These are phyloP conservation scores for Alternaria sp. DNA, from an alignment of 2,329 filamentous ascomycete genomes.

Conservation along the genomic window DNA sequence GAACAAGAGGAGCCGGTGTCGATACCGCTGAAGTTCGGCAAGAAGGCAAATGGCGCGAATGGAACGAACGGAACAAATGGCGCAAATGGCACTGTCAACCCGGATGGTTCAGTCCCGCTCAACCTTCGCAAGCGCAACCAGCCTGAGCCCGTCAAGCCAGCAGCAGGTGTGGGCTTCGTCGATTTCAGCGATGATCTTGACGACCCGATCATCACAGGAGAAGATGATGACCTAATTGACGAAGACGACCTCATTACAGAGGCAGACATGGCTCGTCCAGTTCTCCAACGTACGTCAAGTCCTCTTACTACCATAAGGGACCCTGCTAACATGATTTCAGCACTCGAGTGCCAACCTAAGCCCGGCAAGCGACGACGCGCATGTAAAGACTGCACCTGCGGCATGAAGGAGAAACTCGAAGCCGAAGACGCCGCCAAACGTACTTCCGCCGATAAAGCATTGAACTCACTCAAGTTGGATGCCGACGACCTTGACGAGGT, in stretches of 20 bases:
- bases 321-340: conserved; percentile 52
- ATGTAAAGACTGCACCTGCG: conserved; percentile 98
- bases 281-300: conserved; percentile 75
- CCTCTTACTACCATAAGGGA: background rate
- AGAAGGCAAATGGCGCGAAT: conserved; percentile 56
- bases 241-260: conserved; percentile 87
- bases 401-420: conserved; percentile 82
- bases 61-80: conserved; percentile 30
- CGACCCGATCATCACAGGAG: conserved; percentile 58
- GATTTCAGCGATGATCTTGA: conserved; percentile 71
- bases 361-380: conserved; percentile 86
- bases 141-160: conserved; percentile 45
- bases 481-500: conserved; percentile 84
- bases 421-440: conserved; percentile 80
- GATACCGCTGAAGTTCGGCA: conserved; percentile 69
- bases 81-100: conserved; percentile 31
- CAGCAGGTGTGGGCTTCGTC: conserved; percentile 54
- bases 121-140: conserved; percentile 52
- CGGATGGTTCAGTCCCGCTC: conserved; percentile 48
- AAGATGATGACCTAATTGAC: conserved; percentile 87
- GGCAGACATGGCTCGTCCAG: conserved; percentile 78
- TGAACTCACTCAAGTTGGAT: conserved; percentile 73
- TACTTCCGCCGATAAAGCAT: conserved; percentile 65
- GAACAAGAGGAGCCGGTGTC: conserved; percentile 64
- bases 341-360: conserved; percentile 86